A percentile compares a stretch with the other conserved stretches of the same genome.
These are phyloP conservation scores for Populus euphratica DNA, from an alignment of 345 rosid species.

Conservation along the genomic window DNA sequence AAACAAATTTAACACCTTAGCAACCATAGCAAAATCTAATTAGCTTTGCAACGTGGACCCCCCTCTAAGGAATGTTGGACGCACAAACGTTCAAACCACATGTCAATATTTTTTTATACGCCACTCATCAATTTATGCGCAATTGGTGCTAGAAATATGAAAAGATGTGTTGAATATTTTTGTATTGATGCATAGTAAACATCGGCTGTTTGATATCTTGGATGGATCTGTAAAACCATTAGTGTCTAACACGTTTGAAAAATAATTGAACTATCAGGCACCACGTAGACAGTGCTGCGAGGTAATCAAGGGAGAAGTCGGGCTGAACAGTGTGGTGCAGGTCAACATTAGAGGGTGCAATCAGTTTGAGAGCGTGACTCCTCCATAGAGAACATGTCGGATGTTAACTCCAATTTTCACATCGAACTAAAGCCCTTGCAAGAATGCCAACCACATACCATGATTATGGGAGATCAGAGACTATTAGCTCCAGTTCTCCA, in stretches of 20 bases:
- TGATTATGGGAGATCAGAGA: too few species aligned
- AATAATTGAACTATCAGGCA: conserved; percentile 46
- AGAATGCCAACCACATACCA: too few species aligned
- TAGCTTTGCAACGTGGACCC: not conserved
- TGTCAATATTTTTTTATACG: not conserved
- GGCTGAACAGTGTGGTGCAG: conserved; percentile 20
- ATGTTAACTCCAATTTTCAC: too few species aligned
- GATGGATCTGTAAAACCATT: not conserved
- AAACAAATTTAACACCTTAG: too few species aligned
- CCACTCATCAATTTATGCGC: conserved; percentile 15
- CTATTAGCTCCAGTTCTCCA: not conserved
- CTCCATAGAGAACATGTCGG: conserved; percentile 33
- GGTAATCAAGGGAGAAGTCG: conserved; percentile 33
- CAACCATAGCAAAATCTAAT: too few species aligned
- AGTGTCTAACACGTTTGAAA: not conserved
- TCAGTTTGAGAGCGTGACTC: conserved; percentile 59
- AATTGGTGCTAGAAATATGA: conserved; percentile 6
- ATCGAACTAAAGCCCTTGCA: too few species aligned
- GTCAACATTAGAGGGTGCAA: conserved; percentile 62
- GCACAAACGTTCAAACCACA: not conserved
- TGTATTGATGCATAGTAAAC: not conserved
- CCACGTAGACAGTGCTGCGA: conserved; percentile 78
- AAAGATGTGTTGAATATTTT: not conserved
- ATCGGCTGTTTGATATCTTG: not conserved
- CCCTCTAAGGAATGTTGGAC: not conserved